These are phyloP conservation scores for Elymus sibiricus DNA, from an alignment of 176 grass and related monocot species.

Conservation along the genomic window DNA sequence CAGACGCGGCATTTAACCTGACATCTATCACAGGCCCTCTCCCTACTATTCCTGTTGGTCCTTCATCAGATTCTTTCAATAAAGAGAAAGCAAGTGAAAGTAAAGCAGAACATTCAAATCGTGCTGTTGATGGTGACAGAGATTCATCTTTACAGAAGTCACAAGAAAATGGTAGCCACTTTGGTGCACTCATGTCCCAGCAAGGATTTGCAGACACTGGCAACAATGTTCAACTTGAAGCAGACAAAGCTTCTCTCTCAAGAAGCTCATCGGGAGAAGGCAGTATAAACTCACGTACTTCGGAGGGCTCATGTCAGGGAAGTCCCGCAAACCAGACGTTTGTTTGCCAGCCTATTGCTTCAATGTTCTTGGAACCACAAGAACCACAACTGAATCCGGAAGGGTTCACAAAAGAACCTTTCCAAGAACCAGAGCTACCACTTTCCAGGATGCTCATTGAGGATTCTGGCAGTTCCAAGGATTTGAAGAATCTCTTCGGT, in stretches of 20 bases:
- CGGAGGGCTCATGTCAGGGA: constrained; percentile 78
- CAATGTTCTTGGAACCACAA: constrained; percentile 39
- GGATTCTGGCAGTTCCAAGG: constrained; percentile 82
- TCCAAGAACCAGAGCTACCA: constrained; percentile 46
- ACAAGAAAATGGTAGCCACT: constrained; percentile 29
- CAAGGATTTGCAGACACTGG: constrained; percentile 35
- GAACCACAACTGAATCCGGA: constrained; percentile 37
- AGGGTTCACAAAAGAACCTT: constrained; percentile 41
- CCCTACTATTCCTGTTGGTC: constrained; percentile 54
- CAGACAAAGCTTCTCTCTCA: constrained; percentile 58
- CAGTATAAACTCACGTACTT: constrained; percentile 66
- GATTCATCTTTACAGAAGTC: constrained; percentile 28
- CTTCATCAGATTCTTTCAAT: constrained; percentile 47
- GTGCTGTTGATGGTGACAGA: constrained; percentile 11
- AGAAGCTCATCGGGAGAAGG: constrained; percentile 78
- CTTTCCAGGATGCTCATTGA: constrained; percentile 54
- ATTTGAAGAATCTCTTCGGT: constrained; percentile 75
- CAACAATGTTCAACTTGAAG: constrained; percentile 37
- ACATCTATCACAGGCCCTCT: constrained; percentile 69
- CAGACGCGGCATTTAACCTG: constrained; percentile 68
- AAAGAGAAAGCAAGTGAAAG: constrained; percentile 47
- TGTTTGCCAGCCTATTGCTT: constrained; percentile 50
- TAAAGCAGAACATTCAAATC: constrained; percentile 49
- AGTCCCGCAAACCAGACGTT: constrained; percentile 47
- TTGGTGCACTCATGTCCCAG: constrained; percentile 22